phyloP scores from a whole-genome alignment of 768 basidiomycete species.

The Exsudoporus frostii region DNA sequence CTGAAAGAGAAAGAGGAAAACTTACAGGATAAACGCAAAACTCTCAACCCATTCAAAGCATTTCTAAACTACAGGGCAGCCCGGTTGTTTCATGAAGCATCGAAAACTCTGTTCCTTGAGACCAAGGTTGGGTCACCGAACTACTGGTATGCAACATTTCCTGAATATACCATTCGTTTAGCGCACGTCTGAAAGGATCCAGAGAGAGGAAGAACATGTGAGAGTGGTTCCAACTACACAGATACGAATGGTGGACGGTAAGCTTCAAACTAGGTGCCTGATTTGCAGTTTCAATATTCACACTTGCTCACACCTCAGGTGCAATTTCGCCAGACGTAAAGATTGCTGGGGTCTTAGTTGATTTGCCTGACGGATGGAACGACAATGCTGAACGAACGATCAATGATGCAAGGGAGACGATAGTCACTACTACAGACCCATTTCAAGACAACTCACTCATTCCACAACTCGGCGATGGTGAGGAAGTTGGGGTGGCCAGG shows the following conservation, averaged over 20 bases:
- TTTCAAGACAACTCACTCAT: conserved; percentile 2
- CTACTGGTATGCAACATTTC: background rate
- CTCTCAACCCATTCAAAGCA: conserved; percentile 1
- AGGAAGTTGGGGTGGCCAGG: background rate
- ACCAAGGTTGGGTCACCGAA: background rate
- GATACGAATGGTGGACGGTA: background rate
- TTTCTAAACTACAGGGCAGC: background rate
- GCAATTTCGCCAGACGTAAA: background rate
- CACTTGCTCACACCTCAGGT: background rate
- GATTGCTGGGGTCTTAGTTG: background rate
- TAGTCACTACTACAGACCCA: background rate
- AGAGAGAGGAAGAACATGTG: background rate
- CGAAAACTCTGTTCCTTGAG: background rate
- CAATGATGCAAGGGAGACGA: background rate
- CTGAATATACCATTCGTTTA: background rate
- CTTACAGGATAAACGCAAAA: background rate
- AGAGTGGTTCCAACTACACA: conserved; percentile 1
- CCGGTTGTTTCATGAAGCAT: background rate
- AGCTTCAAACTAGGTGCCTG: background rate
- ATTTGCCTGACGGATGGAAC: background rate
- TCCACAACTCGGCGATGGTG: background rate
- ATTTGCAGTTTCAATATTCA: background rate
- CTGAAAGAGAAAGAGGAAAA: background rate
- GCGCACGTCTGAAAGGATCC: conserved; percentile 10
- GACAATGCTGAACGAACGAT: background rate